Conservation (phyloP, 176 grass and related monocot genomes). For the Oryza meridionalis region DNA sequence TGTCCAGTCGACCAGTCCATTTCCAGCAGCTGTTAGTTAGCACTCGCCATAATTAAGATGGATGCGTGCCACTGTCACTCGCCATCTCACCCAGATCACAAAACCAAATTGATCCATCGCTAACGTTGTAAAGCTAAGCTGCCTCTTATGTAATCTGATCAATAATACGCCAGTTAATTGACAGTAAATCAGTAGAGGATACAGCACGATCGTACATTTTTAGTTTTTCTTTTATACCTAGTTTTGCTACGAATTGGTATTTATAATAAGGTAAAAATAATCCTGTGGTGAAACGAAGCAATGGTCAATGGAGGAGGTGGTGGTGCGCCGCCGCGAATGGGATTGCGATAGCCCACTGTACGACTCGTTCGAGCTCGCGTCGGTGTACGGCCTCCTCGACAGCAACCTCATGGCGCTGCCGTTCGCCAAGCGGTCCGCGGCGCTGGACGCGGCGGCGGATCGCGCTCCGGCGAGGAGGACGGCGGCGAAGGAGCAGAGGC, state of each 20-base stretch:
- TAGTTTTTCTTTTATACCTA: too few species aligned
- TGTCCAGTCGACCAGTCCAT: background rate
- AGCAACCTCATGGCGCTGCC: constrained; percentile 49
- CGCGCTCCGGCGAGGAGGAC: background rate
- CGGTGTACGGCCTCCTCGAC: constrained; percentile 56
- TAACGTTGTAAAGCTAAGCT: background rate
- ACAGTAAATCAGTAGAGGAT: background rate
- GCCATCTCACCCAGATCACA: background rate
- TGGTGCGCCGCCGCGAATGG: constrained; percentile 33
- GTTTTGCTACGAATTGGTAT: background rate
- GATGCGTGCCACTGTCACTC: background rate
- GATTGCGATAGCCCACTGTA: constrained; percentile 73
- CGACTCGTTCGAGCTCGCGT: constrained; percentile 71
- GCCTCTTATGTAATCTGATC: background rate
- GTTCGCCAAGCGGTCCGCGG: constrained; percentile 1
- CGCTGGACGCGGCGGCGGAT: background rate
- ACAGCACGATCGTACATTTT: background rate
- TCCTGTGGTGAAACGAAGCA: background rate
- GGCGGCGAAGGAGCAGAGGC: background rate
- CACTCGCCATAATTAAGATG: background rate
- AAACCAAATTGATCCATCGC: background rate
- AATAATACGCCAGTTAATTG: background rate
- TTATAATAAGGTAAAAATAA: background rate
- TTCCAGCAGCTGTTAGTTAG: background rate
- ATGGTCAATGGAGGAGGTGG: background rate